Conservation (phyloP, 2,329 filamentous ascomycete genomes). For the Clonostachys chloroleuca region DNA sequence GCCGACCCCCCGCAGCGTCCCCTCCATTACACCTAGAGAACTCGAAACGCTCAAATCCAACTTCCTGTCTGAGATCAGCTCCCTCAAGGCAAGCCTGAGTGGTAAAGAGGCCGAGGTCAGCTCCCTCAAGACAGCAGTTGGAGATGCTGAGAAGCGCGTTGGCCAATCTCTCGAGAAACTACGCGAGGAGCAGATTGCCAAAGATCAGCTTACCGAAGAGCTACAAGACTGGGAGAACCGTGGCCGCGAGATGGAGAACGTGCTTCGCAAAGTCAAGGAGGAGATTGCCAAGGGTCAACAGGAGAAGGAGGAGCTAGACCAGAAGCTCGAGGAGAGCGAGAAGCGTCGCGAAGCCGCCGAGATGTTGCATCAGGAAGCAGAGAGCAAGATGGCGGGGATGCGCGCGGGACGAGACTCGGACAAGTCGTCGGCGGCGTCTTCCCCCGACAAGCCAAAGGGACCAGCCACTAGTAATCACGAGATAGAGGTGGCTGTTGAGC, state of each 20-base stretch:
- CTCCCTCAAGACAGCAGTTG: conserved; percentile 81
- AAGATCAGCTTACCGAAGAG: conserved; percentile 70
- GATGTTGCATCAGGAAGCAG: conserved; percentile 70
- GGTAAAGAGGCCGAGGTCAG: conserved; percentile 91
- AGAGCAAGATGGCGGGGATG: conserved; percentile 72
- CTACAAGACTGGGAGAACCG: conserved; percentile 81
- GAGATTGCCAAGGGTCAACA: conserved; percentile 74
- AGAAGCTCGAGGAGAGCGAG: conserved; percentile 73
- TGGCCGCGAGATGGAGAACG: conserved; percentile 78
- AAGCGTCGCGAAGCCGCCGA: conserved; percentile 70
- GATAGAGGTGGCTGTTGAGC: conserved; percentile 81
- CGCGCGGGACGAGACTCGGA: conserved; percentile 53
- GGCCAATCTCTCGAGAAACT: conserved; percentile 81
- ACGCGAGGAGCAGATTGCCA: conserved; percentile 67
- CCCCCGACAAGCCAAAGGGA: conserved; percentile 31
- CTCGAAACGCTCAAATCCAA: conserved; percentile 87
- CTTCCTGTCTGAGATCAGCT: conserved; percentile 89
- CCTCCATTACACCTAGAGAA: conserved; percentile 86
- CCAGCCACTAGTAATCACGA: conserved; percentile 40
- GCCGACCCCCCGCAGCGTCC: conserved; percentile 86
- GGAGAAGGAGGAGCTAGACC: conserved; percentile 76
- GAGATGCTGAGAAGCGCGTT: conserved; percentile 87
- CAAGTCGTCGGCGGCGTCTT: conserved; percentile 12
- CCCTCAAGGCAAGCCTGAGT: conserved; percentile 84
- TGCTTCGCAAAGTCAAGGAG: conserved; percentile 74